These are phyloP conservation scores for Agaricus subrufescens DNA, from an alignment of 768 basidiomycete species.

Conservation along the genomic window DNA sequence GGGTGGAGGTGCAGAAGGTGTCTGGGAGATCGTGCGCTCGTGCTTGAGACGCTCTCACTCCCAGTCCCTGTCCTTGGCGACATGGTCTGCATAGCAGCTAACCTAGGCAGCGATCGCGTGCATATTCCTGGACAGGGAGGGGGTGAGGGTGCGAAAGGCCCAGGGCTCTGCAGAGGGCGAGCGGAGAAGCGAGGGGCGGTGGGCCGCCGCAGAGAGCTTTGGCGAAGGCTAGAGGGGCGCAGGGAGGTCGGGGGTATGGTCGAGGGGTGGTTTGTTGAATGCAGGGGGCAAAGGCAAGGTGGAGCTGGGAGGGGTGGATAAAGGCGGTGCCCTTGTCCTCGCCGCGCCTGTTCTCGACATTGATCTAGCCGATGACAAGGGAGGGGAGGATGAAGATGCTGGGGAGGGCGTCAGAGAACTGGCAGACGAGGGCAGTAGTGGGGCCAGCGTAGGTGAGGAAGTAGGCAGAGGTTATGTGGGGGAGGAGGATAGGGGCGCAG, in stretches of 20 bases:
- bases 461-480: conserved; percentile 69
- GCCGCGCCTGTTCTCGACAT: conserved; percentile 66
- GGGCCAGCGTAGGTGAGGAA: conserved; percentile 69
- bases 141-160: conserved; percentile 46
- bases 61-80: conserved; percentile 73
- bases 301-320: conserved; percentile 67
- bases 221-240: conserved; percentile 54
- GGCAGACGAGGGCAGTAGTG: conserved; percentile 50
- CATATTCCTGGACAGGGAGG: conserved; percentile 48
- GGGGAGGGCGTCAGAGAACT: conserved; percentile 63
- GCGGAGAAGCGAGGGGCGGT: conserved; percentile 24
- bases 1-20: conserved; percentile 8
- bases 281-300: conserved; percentile 38
- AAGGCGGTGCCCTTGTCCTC: conserved; percentile 31
- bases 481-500: conserved; percentile 26
- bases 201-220: conserved; percentile 18
- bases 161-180: conserved; percentile 21
- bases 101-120: conserved; percentile 55
- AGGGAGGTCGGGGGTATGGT: conserved; percentile 31
- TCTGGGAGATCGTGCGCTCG: conserved; percentile 32
- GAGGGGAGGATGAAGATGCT: conserved; percentile 40
- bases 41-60: conserved; percentile 71
- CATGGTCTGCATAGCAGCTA: conserved; percentile 67
- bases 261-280: conserved; percentile 27
- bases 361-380: conserved; percentile 70